Evolutionary conservation across 192 early-diverging fungal genomes (phyloP).

Genomic region (Dimargaris xerosporica): DNA sequence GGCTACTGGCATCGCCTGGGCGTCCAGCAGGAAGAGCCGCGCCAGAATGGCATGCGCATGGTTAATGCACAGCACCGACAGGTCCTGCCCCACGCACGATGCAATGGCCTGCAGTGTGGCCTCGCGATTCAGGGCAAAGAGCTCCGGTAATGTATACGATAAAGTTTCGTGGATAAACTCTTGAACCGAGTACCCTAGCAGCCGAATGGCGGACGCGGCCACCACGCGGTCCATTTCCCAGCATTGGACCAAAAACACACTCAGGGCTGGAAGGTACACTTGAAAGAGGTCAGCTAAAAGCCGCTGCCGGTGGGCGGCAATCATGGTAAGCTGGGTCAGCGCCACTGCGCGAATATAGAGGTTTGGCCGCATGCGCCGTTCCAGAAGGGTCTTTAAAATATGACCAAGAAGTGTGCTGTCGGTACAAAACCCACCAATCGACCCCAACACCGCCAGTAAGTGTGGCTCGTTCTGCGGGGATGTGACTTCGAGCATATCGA

Average conservation of each 20-base stretch:
- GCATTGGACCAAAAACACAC: conserved; percentile 9
- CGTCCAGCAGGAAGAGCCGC: neutral
- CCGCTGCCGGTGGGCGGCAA: neutral
- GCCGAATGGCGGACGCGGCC: neutral
- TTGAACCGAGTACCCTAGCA: neutral
- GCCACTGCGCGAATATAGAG: conserved; percentile 1
- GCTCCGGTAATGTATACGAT: neutral
- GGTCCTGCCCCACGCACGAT: neutral
- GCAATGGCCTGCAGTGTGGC: conserved; percentile 4
- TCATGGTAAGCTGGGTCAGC: neutral
- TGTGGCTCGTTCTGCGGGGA: neutral
- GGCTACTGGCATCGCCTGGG: neutral
- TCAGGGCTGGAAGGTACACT: conserved; percentile 2
- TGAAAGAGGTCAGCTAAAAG: neutral
- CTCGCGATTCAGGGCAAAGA: conserved; percentile 6
- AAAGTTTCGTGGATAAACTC: neutral
- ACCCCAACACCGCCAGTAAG: conserved; percentile 1
- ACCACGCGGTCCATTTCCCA: neutral
- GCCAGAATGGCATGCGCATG: conserved; percentile 8
- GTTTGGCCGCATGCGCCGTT: neutral
- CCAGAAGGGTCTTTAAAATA: conserved; percentile 4
- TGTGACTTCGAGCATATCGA: conserved; percentile 10
- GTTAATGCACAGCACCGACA: conserved; percentile 11
- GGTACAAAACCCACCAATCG: neutral
- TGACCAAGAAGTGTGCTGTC: neutral